These are phyloP conservation scores for Cylindrodendrum hubeiense DNA, from an alignment of 2,329 filamentous ascomycete genomes.

Conservation along the genomic window DNA sequence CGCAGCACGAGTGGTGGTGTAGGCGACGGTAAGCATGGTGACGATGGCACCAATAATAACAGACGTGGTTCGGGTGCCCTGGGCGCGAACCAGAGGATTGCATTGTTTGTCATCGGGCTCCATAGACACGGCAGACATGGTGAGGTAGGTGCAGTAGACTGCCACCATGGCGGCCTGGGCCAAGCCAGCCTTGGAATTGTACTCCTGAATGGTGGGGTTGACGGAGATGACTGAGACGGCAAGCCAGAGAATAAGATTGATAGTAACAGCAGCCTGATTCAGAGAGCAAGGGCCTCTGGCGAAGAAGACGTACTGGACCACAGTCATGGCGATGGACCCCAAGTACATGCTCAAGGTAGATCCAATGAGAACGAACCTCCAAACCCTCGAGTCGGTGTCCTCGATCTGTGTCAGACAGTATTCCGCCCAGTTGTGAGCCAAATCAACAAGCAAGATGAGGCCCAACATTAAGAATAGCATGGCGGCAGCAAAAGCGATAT, in stretches of 20 bases:
- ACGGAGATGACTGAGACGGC: conserved; percentile 87
- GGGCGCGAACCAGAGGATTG: conserved; percentile 90
- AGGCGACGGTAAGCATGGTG: conserved; percentile 96
- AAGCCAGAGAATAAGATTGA: conserved; percentile 89
- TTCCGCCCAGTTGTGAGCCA: conserved; percentile 97
- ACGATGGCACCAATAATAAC: conserved; percentile 94
- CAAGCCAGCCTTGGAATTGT: conserved; percentile 92
- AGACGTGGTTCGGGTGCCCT: conserved; percentile 89
- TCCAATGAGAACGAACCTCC: conserved; percentile 89
- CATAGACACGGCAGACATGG: conserved; percentile 98
- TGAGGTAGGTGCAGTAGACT: conserved; percentile 98
- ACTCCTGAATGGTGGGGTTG: conserved; percentile 89
- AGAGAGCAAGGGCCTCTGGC: conserved; percentile 84
- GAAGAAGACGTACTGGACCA: conserved; percentile 98
- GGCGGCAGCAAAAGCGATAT: conserved; percentile 87
- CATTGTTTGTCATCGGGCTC: conserved; percentile 94
- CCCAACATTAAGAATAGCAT: conserved; percentile 95
- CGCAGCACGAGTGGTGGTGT: conserved; percentile 95
- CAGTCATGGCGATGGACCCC: conserved; percentile 90
- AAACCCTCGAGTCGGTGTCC: conserved; percentile 83
- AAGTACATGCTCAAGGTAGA: conserved; percentile 96
- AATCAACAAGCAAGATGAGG: conserved; percentile 90
- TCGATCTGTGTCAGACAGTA: conserved; percentile 96
- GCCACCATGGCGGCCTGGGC: conserved; percentile 99
- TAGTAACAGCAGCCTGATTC: conserved; percentile 96